Evolutionary conservation across 2,329 filamentous ascomycete species (phyloP).

Genomic region (Cercospora sp.): DNA sequence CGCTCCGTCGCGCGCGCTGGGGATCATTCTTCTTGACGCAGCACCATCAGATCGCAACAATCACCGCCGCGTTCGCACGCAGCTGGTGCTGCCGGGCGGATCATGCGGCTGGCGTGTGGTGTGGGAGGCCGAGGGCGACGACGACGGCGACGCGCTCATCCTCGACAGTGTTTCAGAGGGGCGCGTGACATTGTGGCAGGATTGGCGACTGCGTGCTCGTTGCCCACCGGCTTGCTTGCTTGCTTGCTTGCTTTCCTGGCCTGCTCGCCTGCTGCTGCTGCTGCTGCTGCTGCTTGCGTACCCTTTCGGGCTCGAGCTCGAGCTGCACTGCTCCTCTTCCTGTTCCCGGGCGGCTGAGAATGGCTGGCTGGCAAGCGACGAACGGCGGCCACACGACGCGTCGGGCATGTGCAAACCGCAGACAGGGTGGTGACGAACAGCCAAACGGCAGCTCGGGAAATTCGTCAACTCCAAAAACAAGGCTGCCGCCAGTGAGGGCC

Average conservation of each 20-base stretch:
- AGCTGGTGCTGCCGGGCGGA: neutral
- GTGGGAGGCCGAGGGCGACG: neutral
- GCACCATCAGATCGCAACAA: neutral
- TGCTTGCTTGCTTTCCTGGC: neutral
- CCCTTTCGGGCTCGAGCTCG: neutral
- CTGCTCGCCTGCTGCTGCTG: neutral
- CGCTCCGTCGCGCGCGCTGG: slow-evolving; percentile 5
- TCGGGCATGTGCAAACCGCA: neutral
- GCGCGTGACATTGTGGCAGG: neutral
- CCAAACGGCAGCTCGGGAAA: neutral
- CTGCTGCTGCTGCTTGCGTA: neutral
- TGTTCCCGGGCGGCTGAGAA: neutral
- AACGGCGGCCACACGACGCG: neutral
- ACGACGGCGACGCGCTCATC: neutral
- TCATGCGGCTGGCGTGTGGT: neutral
- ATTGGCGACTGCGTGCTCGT: neutral
- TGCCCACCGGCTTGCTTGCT: neutral
- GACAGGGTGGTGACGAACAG: neutral
- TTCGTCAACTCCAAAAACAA: neutral
- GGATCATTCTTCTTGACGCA: neutral
- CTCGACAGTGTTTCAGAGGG: neutral
- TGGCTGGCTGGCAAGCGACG: neutral
- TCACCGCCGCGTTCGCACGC: neutral
- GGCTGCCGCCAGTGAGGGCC: slow-evolving; percentile 1
- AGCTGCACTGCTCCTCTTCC: neutral